These are phyloP conservation scores for Podospora didyma DNA, from an alignment of 495 filamentous ascomycete species.

Conservation along the genomic window DNA sequence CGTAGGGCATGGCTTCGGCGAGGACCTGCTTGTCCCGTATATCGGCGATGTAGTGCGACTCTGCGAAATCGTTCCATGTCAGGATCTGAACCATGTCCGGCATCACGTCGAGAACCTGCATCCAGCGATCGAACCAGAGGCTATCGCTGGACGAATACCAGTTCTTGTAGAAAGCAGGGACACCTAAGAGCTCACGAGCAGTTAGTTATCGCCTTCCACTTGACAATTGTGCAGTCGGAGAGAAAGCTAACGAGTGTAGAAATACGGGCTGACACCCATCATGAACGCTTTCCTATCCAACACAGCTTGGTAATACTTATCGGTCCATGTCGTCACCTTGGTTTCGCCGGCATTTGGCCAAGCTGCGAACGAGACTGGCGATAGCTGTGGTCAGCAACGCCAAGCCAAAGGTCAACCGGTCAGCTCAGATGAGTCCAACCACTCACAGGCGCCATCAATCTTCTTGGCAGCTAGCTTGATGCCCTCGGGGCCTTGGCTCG, in stretches of 20 bases:
- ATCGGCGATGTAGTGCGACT: constrained; percentile 55
- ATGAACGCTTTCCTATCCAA: constrained; percentile 28
- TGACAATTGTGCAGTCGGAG: not conserved
- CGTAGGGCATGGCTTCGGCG: constrained; percentile 26
- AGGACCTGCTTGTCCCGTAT: constrained; percentile 41
- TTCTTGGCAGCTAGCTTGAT: not conserved
- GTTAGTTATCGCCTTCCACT: not conserved
- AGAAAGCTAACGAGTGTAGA: constrained; percentile 50
- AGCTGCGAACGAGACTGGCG: constrained; percentile 29
- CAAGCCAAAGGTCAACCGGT: not conserved
- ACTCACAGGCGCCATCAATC: constrained; percentile 25
- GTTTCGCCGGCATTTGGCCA: constrained; percentile 40
- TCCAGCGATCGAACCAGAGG: constrained; percentile 62
- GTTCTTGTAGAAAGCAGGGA: constrained; percentile 56
- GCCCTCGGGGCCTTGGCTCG: constrained; percentile 3
- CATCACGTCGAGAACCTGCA: constrained; percentile 44
- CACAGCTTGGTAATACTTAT: constrained; percentile 20
- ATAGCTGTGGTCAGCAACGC: constrained; percentile 14
- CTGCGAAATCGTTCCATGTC: constrained; percentile 69
- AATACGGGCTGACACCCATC: constrained; percentile 63
- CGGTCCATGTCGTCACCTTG: constrained; percentile 39
- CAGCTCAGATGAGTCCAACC: not conserved
- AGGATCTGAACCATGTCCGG: constrained; percentile 60
- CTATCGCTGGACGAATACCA: constrained; percentile 56
- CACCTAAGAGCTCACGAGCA: not conserved